Percentiles rank a stretch among this genome's conserved stretches.
phyloP scores from a whole-genome alignment of 495 filamentous ascomycete genomes.

The Hypoxylon lienhwacheense region DNA sequence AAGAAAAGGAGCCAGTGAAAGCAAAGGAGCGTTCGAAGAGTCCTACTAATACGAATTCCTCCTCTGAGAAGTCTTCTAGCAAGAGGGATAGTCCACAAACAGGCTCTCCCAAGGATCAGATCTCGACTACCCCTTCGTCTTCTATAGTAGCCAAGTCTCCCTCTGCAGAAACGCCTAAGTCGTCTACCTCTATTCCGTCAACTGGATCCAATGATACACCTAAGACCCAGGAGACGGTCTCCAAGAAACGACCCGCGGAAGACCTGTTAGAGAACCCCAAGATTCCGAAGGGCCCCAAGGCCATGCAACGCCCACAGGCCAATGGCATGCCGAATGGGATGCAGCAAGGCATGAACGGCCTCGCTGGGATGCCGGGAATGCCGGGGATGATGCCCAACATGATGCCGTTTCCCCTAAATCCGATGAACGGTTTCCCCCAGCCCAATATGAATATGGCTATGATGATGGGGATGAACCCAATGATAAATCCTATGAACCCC shows the following conservation, averaged over 20 bases:
- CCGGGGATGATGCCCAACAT: constrained; percentile 48
- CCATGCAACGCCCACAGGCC: constrained; percentile 55
- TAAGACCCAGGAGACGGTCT: constrained; percentile 44
- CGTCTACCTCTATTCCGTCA: constrained; percentile 33
- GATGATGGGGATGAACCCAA: constrained; percentile 53
- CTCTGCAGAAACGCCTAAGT: constrained; percentile 16
- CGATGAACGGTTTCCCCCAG: constrained; percentile 43
- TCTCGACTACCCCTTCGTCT: constrained; percentile 45
- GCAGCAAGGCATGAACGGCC: constrained; percentile 40
- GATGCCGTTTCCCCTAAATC: constrained; percentile 47
- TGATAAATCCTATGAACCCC: constrained; percentile 60
- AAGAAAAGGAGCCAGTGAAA: constrained; percentile 66
- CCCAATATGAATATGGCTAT: constrained; percentile 46
- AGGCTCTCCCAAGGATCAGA: constrained; percentile 27
- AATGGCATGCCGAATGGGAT: constrained; percentile 45
- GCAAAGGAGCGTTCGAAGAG: constrained; percentile 48
- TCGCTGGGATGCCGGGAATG: constrained; percentile 50
- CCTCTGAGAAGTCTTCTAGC: constrained; percentile 26
- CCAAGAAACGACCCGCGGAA: constrained; percentile 82
- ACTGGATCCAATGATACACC: constrained; percentile 41
- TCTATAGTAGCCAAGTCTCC: constrained; percentile 34
- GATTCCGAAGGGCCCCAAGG: constrained; percentile 62
- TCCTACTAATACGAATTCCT: constrained; percentile 40
- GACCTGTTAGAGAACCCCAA: constrained; percentile 67
- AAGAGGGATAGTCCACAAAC: constrained; percentile 30